Evolutionary conservation across 768 basidiomycete genomes (phyloP).

Genomic region (Flagelloscypha sp.): DNA sequence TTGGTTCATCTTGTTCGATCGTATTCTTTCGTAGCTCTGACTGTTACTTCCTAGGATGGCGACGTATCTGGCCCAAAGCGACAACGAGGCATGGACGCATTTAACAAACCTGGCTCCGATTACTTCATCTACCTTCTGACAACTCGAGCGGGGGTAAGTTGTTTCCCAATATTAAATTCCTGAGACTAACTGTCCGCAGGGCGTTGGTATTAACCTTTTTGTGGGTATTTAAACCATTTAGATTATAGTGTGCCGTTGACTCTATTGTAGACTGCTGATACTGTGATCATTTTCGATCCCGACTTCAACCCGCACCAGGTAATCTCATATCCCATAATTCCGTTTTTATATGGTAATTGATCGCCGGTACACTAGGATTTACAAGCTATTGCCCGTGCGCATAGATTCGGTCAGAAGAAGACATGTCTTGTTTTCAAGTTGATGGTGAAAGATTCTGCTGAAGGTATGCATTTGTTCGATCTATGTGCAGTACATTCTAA

Average conservation of each 20-base stretch:
- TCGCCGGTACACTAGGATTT: slow-evolving; percentile 1
- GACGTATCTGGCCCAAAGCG: slow-evolving; percentile 76
- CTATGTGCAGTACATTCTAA: background rate
- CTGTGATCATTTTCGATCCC: slow-evolving; percentile 88
- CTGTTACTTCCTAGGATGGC: slow-evolving; percentile 58
- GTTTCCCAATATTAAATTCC: slow-evolving; percentile 1
- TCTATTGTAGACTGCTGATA: slow-evolving; percentile 70
- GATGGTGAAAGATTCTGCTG: slow-evolving; percentile 91
- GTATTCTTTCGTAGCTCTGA: slow-evolving; percentile 2
- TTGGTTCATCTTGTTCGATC: slow-evolving; percentile 38
- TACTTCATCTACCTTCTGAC: slow-evolving; percentile 87
- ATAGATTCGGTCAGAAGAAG: slow-evolving; percentile 93
- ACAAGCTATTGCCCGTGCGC: slow-evolving; percentile 89
- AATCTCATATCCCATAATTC: background rate
- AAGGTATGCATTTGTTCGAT: slow-evolving; percentile 42
- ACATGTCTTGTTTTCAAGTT: slow-evolving; percentile 93
- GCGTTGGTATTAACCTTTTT: slow-evolving; percentile 83
- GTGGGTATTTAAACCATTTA: slow-evolving; percentile 18
- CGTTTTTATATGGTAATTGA: background rate
- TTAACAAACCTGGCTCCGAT: slow-evolving; percentile 82
- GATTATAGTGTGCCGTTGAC: slow-evolving; percentile 20
- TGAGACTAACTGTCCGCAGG: slow-evolving; percentile 26
- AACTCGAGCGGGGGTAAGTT: slow-evolving; percentile 73
- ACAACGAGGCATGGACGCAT: slow-evolving; percentile 93
- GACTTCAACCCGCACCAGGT: slow-evolving; percentile 99